A percentile compares a stretch with the other conserved stretches of the same genome.
Evolutionary conservation across 2,329 filamentous ascomycete genomes (phyloP).

Genomic region (Dothistroma pini): DNA sequence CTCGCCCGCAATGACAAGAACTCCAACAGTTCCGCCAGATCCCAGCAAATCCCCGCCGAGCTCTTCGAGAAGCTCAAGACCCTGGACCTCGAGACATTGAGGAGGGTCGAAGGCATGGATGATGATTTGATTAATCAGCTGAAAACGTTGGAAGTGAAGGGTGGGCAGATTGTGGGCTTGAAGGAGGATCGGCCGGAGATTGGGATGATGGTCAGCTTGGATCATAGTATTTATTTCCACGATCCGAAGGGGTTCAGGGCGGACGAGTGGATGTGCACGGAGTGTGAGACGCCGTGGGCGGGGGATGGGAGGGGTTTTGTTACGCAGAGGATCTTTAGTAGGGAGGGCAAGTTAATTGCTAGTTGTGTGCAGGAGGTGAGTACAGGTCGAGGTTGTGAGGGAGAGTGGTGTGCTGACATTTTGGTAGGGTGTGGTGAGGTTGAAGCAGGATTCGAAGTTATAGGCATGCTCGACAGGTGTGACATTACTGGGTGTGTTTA

Average conservation of each 20-base stretch:
- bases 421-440: constrained; percentile 49
- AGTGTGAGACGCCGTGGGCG: constrained; percentile 78
- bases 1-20: constrained; percentile 15
- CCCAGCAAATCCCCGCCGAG: constrained; percentile 36
- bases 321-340: constrained; percentile 67
- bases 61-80: constrained; percentile 43
- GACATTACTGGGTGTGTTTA: no score
- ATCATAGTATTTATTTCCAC: constrained; percentile 62
- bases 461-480: constrained; percentile 3
- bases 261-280: constrained; percentile 72
- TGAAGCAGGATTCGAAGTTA: constrained; percentile 41
- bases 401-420: no score
- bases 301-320: constrained; percentile 75
- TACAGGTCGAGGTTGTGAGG: no score
- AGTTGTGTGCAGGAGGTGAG: constrained; percentile 74
- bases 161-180: constrained; percentile 43
- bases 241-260: constrained; percentile 48
- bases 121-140: constrained; percentile 53
- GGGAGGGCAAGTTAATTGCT: constrained; percentile 68
- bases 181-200: constrained; percentile 58
- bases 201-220: constrained; percentile 82
- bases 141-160: constrained; percentile 38
- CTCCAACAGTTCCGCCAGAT: constrained; percentile 20
- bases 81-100: constrained; percentile 44
- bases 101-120: constrained; percentile 42